Base-by-base conservation (phyloP, 208 protist species). In the Strigomonas oncopelti region DNA sequence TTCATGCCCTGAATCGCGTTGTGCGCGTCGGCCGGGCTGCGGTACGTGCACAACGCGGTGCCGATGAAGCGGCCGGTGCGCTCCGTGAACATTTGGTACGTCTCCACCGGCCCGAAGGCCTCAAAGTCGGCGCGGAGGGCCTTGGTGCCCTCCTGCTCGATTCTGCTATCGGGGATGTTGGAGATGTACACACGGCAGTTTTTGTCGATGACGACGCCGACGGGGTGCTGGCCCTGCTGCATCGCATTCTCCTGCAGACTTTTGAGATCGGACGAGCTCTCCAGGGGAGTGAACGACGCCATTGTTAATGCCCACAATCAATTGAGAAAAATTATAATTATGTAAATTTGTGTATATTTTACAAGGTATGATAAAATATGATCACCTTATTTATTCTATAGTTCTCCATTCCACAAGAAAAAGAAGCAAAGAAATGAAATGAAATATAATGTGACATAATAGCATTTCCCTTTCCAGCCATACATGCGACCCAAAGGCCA, bases 51-150 rank as follows among this genome's bases (percentile, higher is more conserved):
- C 2, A 96, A 64, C 7, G 88, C 87, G 61, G 73, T 91, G 46
- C 90, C 90, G 32, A 85, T 77, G 58, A 93, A 96, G 51, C 90
- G 85, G 18, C 90, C 90, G 9, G 87, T 87, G 65, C 77, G 80
- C 20, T 96, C 87, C 13, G 84, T 92, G 74, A 93, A 93, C 84
- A 96, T 81, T 46, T 84, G 85, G 74, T 93, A 96, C 24, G 86
- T 87, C 67, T 96, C 90, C 3, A 96, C 65, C 1, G 87, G 85
- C 8, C 90, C 90, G 75, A 89, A 96, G 0, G 75, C 80, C 56
- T 92, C 90, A 52, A 96, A 92, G 72, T 96, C 87, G 7, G 71
- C 69, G 32, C 83, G 82, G 63, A 96, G 68, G 0, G 90, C 87
- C 34, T 72, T 83, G 16, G 57, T 73, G 25, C 86, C 87, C 45